Evolutionary conservation across 2,329 filamentous ascomycete species (phyloP).

Genomic region (Lasiodiplodia sp.): DNA sequence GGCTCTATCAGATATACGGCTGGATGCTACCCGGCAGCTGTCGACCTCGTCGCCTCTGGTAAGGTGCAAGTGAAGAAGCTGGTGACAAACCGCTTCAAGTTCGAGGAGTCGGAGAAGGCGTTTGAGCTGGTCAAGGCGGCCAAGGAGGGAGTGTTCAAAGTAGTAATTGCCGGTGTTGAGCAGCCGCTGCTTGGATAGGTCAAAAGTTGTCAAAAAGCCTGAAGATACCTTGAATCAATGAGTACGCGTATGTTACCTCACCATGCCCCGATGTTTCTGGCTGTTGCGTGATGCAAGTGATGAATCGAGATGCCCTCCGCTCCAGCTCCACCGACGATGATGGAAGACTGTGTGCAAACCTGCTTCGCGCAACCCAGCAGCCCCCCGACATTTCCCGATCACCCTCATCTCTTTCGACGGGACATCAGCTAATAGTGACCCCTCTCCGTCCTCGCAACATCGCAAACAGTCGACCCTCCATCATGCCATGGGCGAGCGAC

Average conservation of each 20-base stretch:
- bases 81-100: slow-evolving; percentile 51
- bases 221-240: background rate
- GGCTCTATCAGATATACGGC: slow-evolving; percentile 61
- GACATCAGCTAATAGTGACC: background rate
- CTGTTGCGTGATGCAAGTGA: background rate
- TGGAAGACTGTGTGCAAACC: background rate
- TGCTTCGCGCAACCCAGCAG: background rate
- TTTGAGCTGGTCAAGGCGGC: slow-evolving; percentile 54
- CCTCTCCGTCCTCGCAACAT: background rate
- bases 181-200: slow-evolving; percentile 27
- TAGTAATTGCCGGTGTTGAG: slow-evolving; percentile 52
- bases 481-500: background rate
- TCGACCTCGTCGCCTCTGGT: slow-evolving; percentile 59
- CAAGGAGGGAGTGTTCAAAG: slow-evolving; percentile 51
- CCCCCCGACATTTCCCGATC: background rate
- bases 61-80: slow-evolving; percentile 53
- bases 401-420: background rate
- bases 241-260: background rate
- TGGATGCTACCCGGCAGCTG: slow-evolving; percentile 58
- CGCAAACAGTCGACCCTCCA: background rate
- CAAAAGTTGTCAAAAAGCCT: background rate
- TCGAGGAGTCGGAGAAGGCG: slow-evolving; percentile 57
- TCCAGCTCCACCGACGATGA: background rate
- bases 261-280: background rate
- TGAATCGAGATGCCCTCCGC: background rate